Evolutionary conservation across 1,284 basidiomycete genomes (phyloP).

Genomic region (Boletus nobilissimus): DNA sequence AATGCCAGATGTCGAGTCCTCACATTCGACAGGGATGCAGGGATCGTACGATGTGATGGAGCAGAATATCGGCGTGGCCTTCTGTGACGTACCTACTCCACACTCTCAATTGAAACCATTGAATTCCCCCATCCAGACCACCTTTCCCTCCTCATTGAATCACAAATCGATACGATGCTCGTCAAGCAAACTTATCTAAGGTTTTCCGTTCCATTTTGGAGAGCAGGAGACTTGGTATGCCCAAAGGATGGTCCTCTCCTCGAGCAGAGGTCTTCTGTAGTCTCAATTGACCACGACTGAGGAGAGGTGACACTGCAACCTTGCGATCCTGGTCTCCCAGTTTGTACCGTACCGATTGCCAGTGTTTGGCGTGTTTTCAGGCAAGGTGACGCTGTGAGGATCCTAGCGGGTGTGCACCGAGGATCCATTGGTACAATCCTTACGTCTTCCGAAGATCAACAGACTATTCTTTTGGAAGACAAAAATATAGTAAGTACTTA

Average conservation of each 20-base stretch:
- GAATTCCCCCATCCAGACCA: not conserved
- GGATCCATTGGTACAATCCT: not conserved
- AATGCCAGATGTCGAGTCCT: not conserved
- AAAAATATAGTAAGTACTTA: conserved; percentile 1
- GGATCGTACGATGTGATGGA: not conserved
- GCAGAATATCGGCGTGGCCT: not conserved
- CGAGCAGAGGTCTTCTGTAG: not conserved
- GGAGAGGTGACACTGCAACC: not conserved
- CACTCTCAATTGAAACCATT: not conserved
- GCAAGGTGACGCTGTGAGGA: not conserved
- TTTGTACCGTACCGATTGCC: not conserved
- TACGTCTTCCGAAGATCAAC: not conserved
- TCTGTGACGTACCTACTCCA: not conserved
- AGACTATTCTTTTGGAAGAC: conserved; percentile 2
- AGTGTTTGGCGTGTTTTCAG: not conserved
- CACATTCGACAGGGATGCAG: not conserved
- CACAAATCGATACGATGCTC: not conserved
- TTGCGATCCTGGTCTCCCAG: not conserved
- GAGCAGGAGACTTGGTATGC: not conserved
- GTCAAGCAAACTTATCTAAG: not conserved
- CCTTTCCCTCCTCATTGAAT: not conserved
- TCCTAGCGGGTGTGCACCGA: not conserved
- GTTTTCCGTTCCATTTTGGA: not conserved
- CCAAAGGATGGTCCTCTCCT: not conserved
- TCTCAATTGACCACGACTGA: not conserved